Conservation (phyloP, 2,329 filamentous ascomycete species). For the Sarocladium oryzae region DNA sequence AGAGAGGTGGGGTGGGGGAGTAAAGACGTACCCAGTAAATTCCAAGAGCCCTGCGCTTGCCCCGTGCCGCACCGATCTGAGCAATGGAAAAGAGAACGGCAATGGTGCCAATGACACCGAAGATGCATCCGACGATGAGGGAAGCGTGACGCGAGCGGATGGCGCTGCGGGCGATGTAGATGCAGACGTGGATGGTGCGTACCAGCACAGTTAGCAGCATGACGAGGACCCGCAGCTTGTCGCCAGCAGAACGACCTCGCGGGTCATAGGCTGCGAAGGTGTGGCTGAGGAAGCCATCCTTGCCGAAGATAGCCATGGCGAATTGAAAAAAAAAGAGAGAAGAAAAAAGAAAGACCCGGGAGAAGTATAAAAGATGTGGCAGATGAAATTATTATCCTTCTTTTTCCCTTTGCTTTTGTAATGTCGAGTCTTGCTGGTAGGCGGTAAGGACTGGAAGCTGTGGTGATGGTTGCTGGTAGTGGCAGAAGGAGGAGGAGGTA, state of each 20-base stretch:
- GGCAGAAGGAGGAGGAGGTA: too few relatives aligned
- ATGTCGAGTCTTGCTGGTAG: too few relatives aligned
- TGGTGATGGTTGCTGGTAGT: too few relatives aligned
- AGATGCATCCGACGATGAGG: neutral
- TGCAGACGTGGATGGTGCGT: neutral
- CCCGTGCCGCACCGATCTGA: neutral
- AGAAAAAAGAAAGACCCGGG: too few relatives aligned
- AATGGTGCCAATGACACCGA: neutral
- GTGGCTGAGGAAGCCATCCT: conserved; percentile 1
- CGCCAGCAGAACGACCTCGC: neutral
- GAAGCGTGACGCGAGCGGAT: neutral
- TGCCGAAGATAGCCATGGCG: conserved; percentile 1
- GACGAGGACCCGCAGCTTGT: neutral
- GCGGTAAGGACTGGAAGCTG: too few relatives aligned
- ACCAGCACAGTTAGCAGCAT: neutral
- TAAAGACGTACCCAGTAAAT: conserved; percentile 3
- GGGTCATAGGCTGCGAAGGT: neutral
- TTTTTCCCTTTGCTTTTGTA: too few relatives aligned
- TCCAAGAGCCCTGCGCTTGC: neutral
- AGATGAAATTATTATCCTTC: too few relatives aligned
- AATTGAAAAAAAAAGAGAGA: neutral
- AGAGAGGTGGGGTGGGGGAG: neutral
- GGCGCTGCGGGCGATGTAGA: conserved; percentile 1
- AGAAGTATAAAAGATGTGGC: too few relatives aligned
- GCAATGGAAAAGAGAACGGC: neutral